phyloP scores from a whole-genome alignment of 1,284 basidiomycete species.

The Microbotryomycetes sp. region DNA sequence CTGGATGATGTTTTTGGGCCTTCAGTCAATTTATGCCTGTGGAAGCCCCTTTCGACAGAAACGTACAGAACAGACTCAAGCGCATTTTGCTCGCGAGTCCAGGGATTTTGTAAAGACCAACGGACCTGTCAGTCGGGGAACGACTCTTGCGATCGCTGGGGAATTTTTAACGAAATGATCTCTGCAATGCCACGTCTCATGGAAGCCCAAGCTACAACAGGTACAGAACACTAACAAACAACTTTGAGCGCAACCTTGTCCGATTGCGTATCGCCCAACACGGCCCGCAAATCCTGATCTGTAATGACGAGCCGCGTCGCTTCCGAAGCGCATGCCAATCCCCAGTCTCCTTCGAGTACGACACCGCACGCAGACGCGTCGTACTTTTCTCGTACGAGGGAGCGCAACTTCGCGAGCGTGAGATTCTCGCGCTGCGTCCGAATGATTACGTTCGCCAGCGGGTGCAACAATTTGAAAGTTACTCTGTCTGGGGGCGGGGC shows the following conservation, averaged over 20 bases:
- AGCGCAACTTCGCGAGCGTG: slow-evolving; percentile 5
- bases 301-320: slow-evolving; percentile 7
- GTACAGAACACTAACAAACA: too few species aligned
- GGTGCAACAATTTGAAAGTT: slow-evolving; percentile 26
- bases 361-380: not conserved
- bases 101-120: too few species aligned
- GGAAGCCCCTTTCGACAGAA: too few species aligned
- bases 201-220: too few species aligned
- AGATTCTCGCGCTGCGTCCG: slow-evolving; percentile 6
- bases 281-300: slow-evolving; percentile 11
- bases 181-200: too few species aligned
- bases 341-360: not conserved
- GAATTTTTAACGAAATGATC: too few species aligned
- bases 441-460: slow-evolving; percentile 16
- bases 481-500: not conserved
- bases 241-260: slow-evolving; percentile 21
- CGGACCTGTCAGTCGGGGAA: too few species aligned
- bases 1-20: too few species aligned
- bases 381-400: slow-evolving; percentile 13
- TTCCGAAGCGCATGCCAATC: slow-evolving; percentile 9
- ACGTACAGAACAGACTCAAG: too few species aligned
- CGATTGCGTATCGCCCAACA: not conserved
- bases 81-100: too few species aligned
- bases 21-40: too few species aligned
- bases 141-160: too few species aligned